A percentile compares a stretch with the other conserved stretches of the same genome.
Conservation (phyloP, 805 yeast species). For the Tetrapisispora phaffii region DNA sequence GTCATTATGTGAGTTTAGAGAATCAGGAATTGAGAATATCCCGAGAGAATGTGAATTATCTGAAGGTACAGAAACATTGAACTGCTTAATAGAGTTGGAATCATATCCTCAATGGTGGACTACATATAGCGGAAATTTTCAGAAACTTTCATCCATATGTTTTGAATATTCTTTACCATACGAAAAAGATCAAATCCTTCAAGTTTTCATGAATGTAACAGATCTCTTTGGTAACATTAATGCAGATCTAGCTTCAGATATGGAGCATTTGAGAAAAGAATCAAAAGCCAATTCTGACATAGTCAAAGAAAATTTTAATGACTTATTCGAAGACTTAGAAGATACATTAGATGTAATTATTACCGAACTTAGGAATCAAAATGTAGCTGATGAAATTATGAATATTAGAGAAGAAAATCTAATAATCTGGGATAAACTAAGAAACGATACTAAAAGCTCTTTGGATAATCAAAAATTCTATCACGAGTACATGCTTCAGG, state of each 20-base stretch:
- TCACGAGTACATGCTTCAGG: background rate
- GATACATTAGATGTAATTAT: conserved; percentile 4
- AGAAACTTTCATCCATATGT: conserved; percentile 45
- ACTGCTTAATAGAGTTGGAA: conserved; percentile 37
- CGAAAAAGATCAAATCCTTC: conserved; percentile 42
- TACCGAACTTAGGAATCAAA: conserved; percentile 1
- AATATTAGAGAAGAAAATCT: conserved; percentile 7
- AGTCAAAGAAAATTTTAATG: conserved; percentile 4
- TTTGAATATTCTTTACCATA: conserved; percentile 41
- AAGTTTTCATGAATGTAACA: conserved; percentile 41
- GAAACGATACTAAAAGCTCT: background rate
- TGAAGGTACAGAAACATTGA: conserved; percentile 16
- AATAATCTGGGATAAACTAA: conserved; percentile 3
- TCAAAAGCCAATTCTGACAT: conserved; percentile 6
- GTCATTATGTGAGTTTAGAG: conserved; percentile 47
- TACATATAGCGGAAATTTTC: conserved; percentile 55
- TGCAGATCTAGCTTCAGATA: conserved; percentile 6
- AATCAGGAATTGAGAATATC: conserved; percentile 31
- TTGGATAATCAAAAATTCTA: background rate
- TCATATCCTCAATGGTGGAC: conserved; percentile 59
- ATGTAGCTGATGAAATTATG: conserved; percentile 1
- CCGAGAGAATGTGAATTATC: conserved; percentile 9
- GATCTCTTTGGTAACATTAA: conserved; percentile 20
- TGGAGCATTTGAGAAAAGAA: conserved; percentile 5
- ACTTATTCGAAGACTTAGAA: conserved; percentile 3